These are phyloP conservation scores for Bothriochloa decipiens DNA, from an alignment of 176 grass and related monocot species.

Conservation along the genomic window DNA sequence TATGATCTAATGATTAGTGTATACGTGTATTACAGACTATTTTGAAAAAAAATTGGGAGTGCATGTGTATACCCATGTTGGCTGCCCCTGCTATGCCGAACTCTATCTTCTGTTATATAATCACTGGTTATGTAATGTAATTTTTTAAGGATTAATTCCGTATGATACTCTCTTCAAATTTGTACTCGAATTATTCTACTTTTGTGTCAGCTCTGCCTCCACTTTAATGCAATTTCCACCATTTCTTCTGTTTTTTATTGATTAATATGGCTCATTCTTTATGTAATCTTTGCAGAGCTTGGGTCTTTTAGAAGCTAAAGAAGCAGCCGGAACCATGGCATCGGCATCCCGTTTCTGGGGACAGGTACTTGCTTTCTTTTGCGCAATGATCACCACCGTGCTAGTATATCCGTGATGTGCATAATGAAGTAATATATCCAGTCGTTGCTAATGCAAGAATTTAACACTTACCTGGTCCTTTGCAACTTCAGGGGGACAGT, in stretches of 20 bases:
- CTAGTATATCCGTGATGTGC: background rate
- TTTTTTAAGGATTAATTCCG: background rate
- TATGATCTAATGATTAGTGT: background rate
- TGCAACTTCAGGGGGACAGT: conserved; percentile 64
- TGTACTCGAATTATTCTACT: background rate
- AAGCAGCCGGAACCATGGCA: conserved; percentile 46
- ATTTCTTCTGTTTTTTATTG: background rate
- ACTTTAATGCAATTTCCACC: background rate
- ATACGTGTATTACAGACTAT: background rate
- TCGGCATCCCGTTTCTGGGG: conserved; percentile 90
- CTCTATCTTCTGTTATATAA: background rate
- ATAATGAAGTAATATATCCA: background rate
- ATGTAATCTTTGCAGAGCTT: conserved; percentile 29
- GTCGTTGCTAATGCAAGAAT: background rate
- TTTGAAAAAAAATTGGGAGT: background rate
- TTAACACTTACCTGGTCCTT: conserved; percentile 3
- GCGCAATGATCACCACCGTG: background rate
- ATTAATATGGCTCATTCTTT: background rate
- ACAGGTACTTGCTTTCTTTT: conserved; percentile 46
- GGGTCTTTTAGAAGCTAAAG: background rate
- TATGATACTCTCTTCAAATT: background rate
- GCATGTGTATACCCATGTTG: background rate
- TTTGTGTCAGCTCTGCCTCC: background rate
- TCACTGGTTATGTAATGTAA: background rate
- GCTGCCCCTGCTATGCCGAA: background rate